Conservation (phyloP, 176 grass and related monocot genomes). For the Miscanthus lutarioriparius region DNA sequence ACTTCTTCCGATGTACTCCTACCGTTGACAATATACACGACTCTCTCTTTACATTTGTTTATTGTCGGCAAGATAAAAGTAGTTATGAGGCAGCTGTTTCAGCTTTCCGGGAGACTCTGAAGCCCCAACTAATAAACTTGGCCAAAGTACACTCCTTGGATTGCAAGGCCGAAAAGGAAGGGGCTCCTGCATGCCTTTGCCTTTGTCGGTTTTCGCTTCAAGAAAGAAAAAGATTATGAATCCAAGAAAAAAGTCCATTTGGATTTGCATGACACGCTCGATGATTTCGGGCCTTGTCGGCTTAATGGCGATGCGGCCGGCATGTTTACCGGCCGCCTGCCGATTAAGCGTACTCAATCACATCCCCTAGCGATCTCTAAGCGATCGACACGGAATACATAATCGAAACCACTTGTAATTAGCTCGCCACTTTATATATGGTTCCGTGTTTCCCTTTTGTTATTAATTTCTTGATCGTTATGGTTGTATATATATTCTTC, state of each 20-base stretch:
- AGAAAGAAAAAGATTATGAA: not conserved
- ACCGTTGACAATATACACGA: not conserved
- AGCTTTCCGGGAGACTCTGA: constrained; percentile 9
- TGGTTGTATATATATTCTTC: not conserved
- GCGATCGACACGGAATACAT: not conserved
- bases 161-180: constrained; percentile 36
- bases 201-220: constrained; percentile 2
- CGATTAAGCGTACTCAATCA: not conserved
- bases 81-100: not conserved
- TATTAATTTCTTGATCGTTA: not conserved
- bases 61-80: not conserved
- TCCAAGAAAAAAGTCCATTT: constrained; percentile 36
- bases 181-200: not conserved
- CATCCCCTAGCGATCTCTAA: not conserved
- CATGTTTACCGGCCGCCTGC: constrained; percentile 41
- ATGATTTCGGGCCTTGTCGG: constrained; percentile 42
- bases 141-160: constrained; percentile 26
- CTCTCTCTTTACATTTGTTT: not conserved
- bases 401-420: constrained; percentile 5
- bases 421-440: not conserved
- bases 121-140: constrained; percentile 12
- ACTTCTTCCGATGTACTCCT: not conserved
- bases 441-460: not conserved
- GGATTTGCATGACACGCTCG: constrained; percentile 27
- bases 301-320: constrained; percentile 32